phyloP scores from a whole-genome alignment of 805 yeast genomes.

The Ogataea populi-albae region DNA sequence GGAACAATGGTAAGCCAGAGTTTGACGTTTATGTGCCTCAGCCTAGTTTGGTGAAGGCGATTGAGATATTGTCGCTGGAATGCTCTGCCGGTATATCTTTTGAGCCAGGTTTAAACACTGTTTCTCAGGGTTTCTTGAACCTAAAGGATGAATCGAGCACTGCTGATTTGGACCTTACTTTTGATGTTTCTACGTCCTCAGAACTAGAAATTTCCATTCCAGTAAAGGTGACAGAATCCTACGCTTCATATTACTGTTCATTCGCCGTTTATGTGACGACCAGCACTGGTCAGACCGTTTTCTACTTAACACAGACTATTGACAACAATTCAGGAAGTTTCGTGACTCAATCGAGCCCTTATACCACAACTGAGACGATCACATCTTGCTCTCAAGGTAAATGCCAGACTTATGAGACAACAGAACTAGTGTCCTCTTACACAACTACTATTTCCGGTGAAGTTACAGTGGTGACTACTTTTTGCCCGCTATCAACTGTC shows the following conservation, averaged over 20 bases:
- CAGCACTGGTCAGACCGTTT: constrained; percentile 10
- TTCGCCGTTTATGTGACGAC: constrained; percentile 12
- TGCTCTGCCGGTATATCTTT: constrained; percentile 5
- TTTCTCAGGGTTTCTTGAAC: constrained; percentile 1
- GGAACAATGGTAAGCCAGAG: constrained; percentile 13
- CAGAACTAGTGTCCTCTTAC: constrained; percentile 22
- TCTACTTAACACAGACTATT: constrained; percentile 11
- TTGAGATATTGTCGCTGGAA: constrained; percentile 7
- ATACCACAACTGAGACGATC: constrained; percentile 15
- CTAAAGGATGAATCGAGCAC: constrained; percentile 4
- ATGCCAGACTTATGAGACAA: constrained; percentile 17
- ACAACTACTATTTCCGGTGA: constrained; percentile 19
- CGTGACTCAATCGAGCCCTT: constrained; percentile 8
- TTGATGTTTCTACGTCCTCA: constrained; percentile 12
- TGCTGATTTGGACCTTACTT: constrained; percentile 3
- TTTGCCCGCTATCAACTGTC: constrained; percentile 12
- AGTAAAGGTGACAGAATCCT: constrained; percentile 17
- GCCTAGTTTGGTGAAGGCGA: neutral
- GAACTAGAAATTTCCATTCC: constrained; percentile 8
- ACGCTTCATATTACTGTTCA: constrained; percentile 1
- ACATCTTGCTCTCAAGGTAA: constrained; percentile 16
- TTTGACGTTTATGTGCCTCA: constrained; percentile 20
- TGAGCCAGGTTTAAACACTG: constrained; percentile 1
- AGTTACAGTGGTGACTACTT: constrained; percentile 22
- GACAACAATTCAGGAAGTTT: constrained; percentile 6